Base-by-base conservation (phyloP, 1,284 basidiomycete species). In the Meira nashicola region DNA sequence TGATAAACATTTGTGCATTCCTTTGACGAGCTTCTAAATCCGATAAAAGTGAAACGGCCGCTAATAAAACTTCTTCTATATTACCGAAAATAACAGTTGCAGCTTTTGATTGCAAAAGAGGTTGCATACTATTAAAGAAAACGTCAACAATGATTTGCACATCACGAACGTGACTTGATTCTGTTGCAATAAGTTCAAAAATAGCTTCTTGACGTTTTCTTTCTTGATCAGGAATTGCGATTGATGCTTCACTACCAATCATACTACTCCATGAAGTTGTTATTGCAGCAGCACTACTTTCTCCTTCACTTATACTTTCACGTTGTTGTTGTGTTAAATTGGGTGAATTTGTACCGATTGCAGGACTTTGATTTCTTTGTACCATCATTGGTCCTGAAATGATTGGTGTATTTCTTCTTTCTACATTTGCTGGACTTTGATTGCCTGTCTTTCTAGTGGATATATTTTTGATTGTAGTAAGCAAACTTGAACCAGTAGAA, bases 131-230 rank as follows among this genome's bases (percentile, higher is more conserved):
- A 1, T 86, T 86, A 80, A 92, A 95, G 80, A 94, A 97, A 14
- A 89, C 81, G 83, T 90, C 88, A 14, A 95, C 89, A 60, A 92
- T 87, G 19, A 93, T 83, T 75, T 95, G 92, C 47, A 95, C 78
- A 78, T 93, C 90, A 23, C 89, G 84, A 51, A 95, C 90, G 74
- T 94, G 95, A 0, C 87, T 85, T 12, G 82, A 83, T 77, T 96
- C 93, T 0, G 92, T 95, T 2, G 84, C 83, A 67, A 95, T 92
- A 49, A 96, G 82, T 79, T 96, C 92, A 73, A 93, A 95, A 50
- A 94, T 93, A 85, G 70, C 70, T 82, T 95, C 92, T 78, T 96
- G 93, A 44, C 92, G 83, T 63, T 87, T 88, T 43, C 92, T 83
- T 76, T 96, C 92, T 40, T 81, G 81, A 0, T 83, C 77, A 0